A percentile compares a stretch with the other conserved stretches of the same genome.
These are phyloP conservation scores for Lentinula sp. DNA, from an alignment of 768 basidiomycete species.

Conservation along the genomic window DNA sequence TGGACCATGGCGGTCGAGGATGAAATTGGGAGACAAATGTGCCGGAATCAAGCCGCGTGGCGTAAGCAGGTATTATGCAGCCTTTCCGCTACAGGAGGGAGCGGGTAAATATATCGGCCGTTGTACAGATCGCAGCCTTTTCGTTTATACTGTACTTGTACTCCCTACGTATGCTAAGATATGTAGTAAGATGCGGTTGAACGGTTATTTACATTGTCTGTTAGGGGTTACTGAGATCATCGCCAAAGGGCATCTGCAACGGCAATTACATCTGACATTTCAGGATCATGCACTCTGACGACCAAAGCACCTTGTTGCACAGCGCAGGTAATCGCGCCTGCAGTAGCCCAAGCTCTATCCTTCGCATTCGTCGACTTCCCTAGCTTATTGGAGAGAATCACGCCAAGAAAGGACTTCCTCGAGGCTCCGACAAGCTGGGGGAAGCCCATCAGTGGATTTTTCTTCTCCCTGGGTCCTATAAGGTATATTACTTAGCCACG, in stretches of 20 bases:
- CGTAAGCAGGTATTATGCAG: not conserved
- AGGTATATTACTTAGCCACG: not conserved
- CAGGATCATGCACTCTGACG: constrained; percentile 81
- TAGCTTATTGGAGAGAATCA: constrained; percentile 45
- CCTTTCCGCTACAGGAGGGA: not conserved
- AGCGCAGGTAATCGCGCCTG: constrained; percentile 66
- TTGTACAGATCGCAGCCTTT: too few relatives aligned
- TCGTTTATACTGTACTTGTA: too few relatives aligned
- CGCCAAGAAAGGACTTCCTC: constrained; percentile 79
- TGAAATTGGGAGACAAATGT: not conserved
- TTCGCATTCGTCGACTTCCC: constrained; percentile 54
- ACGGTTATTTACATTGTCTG: not conserved
- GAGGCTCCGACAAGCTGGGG: constrained; percentile 74
- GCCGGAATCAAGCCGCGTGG: not conserved
- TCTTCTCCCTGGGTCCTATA: constrained; percentile 10
- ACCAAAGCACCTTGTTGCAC: constrained; percentile 68
- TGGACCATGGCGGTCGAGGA: not conserved
- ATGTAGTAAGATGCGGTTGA: too few relatives aligned
- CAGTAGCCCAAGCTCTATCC: constrained; percentile 76
- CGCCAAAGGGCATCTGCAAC: constrained; percentile 60
- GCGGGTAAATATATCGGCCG: too few relatives aligned
- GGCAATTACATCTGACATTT: constrained; percentile 67
- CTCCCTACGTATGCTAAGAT: too few relatives aligned
- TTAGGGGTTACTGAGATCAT: not conserved
- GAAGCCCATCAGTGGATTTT: constrained; percentile 52